Evolutionary conservation across 441 rosid genomes (phyloP), one percentile per base, ranked within the genome.

Genomic region (Populus hybrid): DNA sequence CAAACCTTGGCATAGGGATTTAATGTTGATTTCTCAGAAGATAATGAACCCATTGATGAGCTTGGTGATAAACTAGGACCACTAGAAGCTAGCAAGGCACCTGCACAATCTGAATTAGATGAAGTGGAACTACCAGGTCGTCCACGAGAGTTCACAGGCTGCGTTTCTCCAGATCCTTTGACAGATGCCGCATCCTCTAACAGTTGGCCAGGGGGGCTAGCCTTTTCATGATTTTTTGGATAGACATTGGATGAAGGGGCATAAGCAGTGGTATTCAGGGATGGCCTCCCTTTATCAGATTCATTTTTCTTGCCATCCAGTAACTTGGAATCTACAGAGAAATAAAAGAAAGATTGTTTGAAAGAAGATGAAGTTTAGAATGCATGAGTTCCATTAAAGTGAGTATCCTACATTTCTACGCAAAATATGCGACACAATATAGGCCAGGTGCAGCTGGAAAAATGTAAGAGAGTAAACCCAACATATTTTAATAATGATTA

Each of bases 1-100:
- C 69, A 57, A 46, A 96, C 99, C 99, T 93, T 91, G 28, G 98
- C 97, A 86, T 90, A 73, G 68, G 97, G 97, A 82, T 96, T 91
- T 74, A 92, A 85, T 6, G 92, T 86, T 81, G 98, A 93, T 84
- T 88, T 89, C 85, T 90, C 98, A 53, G 97, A 89, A 67, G 95
- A 85, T 71, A 89, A 78, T 70, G 97, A 94, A 65, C 97, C 94
- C 78, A 91, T 61, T 77, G 98, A 92, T 21, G 98, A 94, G 88
- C 94, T 94, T 78, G 98, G 97, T 32, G 99, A 90, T 80, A 94
- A 74, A 80, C 86, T 88, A 84, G 90, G 83, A 80, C 83, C 85
- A 78, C 82, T 84, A 76, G 90, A 74, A 83, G 89, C 86, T 72
- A 84, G 85, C 40, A 84, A 78, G 78, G 87, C 81, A 77, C 84